Conservation (phyloP, 2,329 filamentous ascomycete genomes). For the Aureobasidium uvarum region DNA sequence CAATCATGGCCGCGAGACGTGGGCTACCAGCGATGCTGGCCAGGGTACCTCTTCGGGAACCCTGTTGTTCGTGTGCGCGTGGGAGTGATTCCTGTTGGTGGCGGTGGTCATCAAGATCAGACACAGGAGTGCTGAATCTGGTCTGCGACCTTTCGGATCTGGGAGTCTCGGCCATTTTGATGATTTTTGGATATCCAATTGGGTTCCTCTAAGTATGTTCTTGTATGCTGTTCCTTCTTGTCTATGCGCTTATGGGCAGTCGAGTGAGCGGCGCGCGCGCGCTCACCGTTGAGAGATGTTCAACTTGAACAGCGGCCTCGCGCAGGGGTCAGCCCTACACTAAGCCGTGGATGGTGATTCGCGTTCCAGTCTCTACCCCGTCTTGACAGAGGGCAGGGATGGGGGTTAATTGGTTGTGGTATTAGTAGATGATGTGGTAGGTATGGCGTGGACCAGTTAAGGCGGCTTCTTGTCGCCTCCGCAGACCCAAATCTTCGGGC, state of each 20-base stretch:
- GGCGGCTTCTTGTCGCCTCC: constrained; percentile 97
- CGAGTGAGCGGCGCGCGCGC: constrained; percentile 55
- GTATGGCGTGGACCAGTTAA: constrained; percentile 63
- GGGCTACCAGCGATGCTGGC: constrained; percentile 60
- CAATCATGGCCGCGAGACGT: constrained; percentile 46
- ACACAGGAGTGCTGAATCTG: constrained; percentile 70
- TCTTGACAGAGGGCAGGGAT: constrained; percentile 24
- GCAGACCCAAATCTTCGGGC: constrained; percentile 87
- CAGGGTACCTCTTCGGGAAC: constrained; percentile 66
- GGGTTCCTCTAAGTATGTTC: background rate
- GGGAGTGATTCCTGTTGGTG: constrained; percentile 62
- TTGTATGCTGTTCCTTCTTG: background rate
- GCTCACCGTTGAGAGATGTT: constrained; percentile 52
- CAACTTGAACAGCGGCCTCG: constrained; percentile 52
- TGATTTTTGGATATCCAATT: constrained; percentile 32
- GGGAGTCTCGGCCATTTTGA: constrained; percentile 54
- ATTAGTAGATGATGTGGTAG: constrained; percentile 29
- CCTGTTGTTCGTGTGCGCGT: constrained; percentile 45
- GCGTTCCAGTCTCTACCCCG: constrained; percentile 19
- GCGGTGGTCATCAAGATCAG: constrained; percentile 85
- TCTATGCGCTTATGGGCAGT: constrained; percentile 10
- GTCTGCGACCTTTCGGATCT: constrained; percentile 66
- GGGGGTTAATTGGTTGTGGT: constrained; percentile 36
- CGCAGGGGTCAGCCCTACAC: constrained; percentile 49
- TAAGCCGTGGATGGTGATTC: constrained; percentile 37